Percentiles rank a stretch among this genome's conserved stretches.
Evolutionary conservation across 306 rosid species (phyloP).

Genomic region (Carpinus viminea): DNA sequence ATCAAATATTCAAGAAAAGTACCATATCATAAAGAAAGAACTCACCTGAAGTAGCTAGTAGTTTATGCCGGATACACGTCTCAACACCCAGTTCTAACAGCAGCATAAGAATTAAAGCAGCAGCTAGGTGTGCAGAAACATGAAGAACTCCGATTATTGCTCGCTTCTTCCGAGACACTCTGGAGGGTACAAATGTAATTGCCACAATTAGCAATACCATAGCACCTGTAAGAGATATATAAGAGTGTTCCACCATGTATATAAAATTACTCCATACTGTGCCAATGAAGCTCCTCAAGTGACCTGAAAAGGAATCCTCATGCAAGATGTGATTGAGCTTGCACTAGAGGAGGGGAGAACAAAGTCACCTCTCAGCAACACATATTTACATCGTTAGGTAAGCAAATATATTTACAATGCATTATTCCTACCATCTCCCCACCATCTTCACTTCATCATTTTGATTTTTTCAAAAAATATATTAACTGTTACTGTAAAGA

Average conservation of each 20-base stretch:
- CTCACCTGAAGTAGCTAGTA: slow-evolving; percentile 90
- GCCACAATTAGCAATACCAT: slow-evolving; percentile 70
- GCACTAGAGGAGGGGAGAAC: slow-evolving; percentile 59
- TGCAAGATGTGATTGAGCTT: slow-evolving; percentile 85
- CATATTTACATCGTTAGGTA: slow-evolving; percentile 6
- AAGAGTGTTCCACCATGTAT: slow-evolving; percentile 66
- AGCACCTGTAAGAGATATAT: slow-evolving; percentile 73
- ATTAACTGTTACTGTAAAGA: slow-evolving; percentile 15
- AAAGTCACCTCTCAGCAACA: slow-evolving; percentile 32
- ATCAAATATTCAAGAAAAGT: neutral
- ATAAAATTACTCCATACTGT: slow-evolving; percentile 85
- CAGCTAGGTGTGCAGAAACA: slow-evolving; percentile 82
- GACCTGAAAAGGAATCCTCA: slow-evolving; percentile 82
- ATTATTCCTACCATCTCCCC: too few relatives aligned
- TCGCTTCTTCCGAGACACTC: slow-evolving; percentile 80
- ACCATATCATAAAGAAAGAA: slow-evolving; percentile 24
- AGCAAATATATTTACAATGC: neutral
- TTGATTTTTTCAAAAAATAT: neutral
- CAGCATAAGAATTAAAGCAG: slow-evolving; percentile 90
- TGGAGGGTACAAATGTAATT: slow-evolving; percentile 79
- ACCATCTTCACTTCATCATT: too few relatives aligned
- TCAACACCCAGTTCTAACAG: slow-evolving; percentile 91
- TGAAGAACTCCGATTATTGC: slow-evolving; percentile 79
- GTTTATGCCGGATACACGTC: slow-evolving; percentile 76
- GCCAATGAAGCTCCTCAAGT: slow-evolving; percentile 67